phyloP scores from a whole-genome alignment of 2,329 filamentous ascomycete genomes.

The Paecilomyces formosus region DNA sequence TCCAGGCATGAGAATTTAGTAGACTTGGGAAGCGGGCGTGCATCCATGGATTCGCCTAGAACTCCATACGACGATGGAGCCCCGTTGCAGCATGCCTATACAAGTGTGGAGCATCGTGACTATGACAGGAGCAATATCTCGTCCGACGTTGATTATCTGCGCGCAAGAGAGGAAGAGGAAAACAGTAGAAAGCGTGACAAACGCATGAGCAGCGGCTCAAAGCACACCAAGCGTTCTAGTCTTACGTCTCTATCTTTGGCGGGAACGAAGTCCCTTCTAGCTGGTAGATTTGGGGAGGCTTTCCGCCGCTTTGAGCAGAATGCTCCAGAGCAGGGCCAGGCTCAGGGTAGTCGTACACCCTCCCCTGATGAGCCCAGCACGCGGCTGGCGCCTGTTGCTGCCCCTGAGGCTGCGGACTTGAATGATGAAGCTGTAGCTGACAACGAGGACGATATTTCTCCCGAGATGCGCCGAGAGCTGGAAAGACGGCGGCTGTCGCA shows the following conservation, averaged over 20 bases:
- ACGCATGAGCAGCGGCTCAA: slow-evolving; percentile 50
- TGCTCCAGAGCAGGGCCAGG: slow-evolving; percentile 23
- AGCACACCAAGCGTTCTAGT: slow-evolving; percentile 65
- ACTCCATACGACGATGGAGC: slow-evolving; percentile 28
- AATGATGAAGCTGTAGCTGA: slow-evolving; percentile 62
- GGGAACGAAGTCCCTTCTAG: slow-evolving; percentile 73
- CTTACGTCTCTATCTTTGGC: slow-evolving; percentile 61
- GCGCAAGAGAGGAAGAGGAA: slow-evolving; percentile 61
- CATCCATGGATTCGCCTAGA: slow-evolving; percentile 26
- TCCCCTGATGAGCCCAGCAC: slow-evolving; percentile 38
- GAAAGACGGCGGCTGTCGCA: slow-evolving; percentile 74
- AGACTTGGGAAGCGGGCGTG: slow-evolving; percentile 58
- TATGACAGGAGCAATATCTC: slow-evolving; percentile 51
- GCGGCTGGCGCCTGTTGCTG: slow-evolving; percentile 61
- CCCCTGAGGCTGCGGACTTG: slow-evolving; percentile 65
- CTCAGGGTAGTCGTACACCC: slow-evolving; percentile 17
- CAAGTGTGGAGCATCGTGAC: slow-evolving; percentile 23
- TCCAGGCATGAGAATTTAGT: slow-evolving; percentile 76
- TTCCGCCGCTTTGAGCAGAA: slow-evolving; percentile 81
- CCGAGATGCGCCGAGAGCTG: slow-evolving; percentile 83
- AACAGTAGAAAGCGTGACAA: slow-evolving; percentile 51
- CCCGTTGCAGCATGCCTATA: slow-evolving; percentile 24
- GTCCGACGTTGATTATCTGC: slow-evolving; percentile 76
- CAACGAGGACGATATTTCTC: slow-evolving; percentile 65
- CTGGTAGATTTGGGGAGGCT: slow-evolving; percentile 83